Base-by-base conservation (phyloP, 352 stramenopile species). In the Stephanocyclus meneghinianus region DNA sequence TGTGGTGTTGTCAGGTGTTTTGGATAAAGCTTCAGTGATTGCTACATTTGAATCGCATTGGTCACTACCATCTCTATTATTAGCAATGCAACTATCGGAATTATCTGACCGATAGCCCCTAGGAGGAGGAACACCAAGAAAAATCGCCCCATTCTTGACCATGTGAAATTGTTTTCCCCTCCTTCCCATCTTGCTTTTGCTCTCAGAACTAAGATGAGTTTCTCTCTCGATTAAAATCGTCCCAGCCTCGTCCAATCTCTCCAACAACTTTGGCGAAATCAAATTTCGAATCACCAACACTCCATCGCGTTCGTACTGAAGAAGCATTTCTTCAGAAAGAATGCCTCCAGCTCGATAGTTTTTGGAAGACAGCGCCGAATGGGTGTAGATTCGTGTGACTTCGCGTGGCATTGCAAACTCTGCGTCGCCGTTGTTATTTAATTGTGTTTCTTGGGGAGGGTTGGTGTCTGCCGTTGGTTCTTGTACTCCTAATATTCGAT, bases 81-180 rank as follows among this genome's bases (percentile, higher is more conserved):
- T 15, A n/a, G 29, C 50, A 26, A 32, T 13, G 21, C 15, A 30
- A 67, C 59, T 53, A 53, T 16, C 37, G 2, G 37, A 67, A 16
- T n/a, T 2, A 16, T 16, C 51, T 8, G 47, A n/a, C 21, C 3
- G 32, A 47, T n/a, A 15, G 44, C 18, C 15, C 18, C 47, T 55
- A 3, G 40, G 71, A 29, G 51, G 44, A 63, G 67, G 75, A 32
- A 83, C 64, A 47, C 75, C 75, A n/a, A 83, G 35, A 50, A 83
- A 83, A 32, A 83, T 76, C 32, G 75, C 75, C 21, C 62, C 61
- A 62, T 83, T 83, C n/a, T 83, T 77, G 6, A 83, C 68, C 50
- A 78, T 72, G n/a, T 83, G 75, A 71, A 83, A 83, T 50, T 83
- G 75, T 29, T 77, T 63, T 29, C 68, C 63, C 35, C 45, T 70